Base-by-base conservation (phyloP, 2,329 filamentous ascomycete species). In the Colletotrichum orchidophilum region DNA sequence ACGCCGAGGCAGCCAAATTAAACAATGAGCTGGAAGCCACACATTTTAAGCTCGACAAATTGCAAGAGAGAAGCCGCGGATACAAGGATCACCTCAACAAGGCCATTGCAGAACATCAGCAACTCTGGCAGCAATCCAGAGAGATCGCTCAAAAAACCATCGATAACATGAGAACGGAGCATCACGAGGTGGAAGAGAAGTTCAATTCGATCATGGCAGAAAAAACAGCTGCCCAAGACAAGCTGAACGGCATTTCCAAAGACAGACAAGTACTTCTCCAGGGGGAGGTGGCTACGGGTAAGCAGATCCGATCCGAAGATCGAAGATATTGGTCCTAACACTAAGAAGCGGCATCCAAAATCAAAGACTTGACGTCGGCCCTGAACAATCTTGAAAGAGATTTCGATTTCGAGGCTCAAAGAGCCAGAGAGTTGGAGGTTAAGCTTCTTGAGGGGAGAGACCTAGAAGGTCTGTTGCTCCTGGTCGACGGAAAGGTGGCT, bases 81-180 rank as follows among this genome's bases (percentile, higher is more conserved):
- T 83, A 80, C 69, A 81, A 77, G 63, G 73, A 75, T 3, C 82
- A 82, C 18, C 75, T 88, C n/a, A 86, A 87, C 65, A 78, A 83
- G 58, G 83, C 83, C 1, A 83, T 84, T 9, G 71, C 74, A 2
- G 86, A 88, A 68, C 86, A 88, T 31, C 84, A 87, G 66, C 75
- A 75, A 5, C 77, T 87, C 1, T 86, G 80, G 73, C 75, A 71
- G 3, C 77, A 78, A 49, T 78, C 80, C 9, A 80, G 77, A 52
- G 63, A 77, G 2, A 77, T 77, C 52, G 82, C 80, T 62, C 70
- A 83, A 18, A 71, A 81, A 2, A 75, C 80, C 0, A 78, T 82
- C 12, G 71, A 77, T 1, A 75, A 83, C 29, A 66, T 86, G 5
- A 78, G 76, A 21, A 73, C 77, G 11, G 80, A 83, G 26, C 71